phyloP scores from a whole-genome alignment of 179 eudicot genomes.

The Drosera spatulata region DNA sequence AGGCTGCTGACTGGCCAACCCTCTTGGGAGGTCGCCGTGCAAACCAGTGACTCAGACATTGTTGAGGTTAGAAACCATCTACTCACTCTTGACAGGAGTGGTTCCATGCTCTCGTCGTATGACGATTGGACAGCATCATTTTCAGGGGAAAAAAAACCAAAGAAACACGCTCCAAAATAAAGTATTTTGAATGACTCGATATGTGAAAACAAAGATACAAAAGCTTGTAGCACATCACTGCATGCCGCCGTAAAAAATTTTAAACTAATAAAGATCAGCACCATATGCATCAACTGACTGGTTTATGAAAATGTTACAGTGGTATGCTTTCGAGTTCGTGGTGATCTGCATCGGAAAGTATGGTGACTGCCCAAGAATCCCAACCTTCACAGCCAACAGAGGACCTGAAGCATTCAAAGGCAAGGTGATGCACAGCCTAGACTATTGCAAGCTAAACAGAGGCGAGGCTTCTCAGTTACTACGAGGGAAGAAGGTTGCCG shows the following conservation, averaged over 20 bases:
- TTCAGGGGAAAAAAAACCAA: too few species aligned
- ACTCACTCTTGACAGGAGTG: too few species aligned
- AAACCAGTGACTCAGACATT: slow-evolving; percentile 23
- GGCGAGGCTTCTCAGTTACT: slow-evolving; percentile 43
- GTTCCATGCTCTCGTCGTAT: too few species aligned
- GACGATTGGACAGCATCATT: too few species aligned
- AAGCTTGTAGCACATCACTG: too few species aligned
- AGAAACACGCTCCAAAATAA: too few species aligned
- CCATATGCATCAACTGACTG: background rate
- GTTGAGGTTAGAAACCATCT: slow-evolving; percentile 67
- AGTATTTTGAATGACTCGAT: too few species aligned
- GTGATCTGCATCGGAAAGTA: slow-evolving; percentile 89
- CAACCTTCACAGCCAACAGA: slow-evolving; percentile 52
- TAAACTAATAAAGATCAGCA: background rate
- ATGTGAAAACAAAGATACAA: too few species aligned
- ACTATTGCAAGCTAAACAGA: slow-evolving; percentile 67
- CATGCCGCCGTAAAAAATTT: too few species aligned
- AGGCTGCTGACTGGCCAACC: slow-evolving; percentile 45
- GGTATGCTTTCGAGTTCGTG: slow-evolving; percentile 70
- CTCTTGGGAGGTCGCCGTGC: slow-evolving; percentile 84
- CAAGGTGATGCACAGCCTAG: slow-evolving; percentile 66
- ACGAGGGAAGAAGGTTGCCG: slow-evolving; percentile 68
- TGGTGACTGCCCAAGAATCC: slow-evolving; percentile 67
- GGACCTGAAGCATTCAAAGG: slow-evolving; percentile 80
- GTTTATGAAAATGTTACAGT: slow-evolving; percentile 24